Evolutionary conservation across 495 filamentous ascomycete genomes (phyloP).

Genomic region (Neurospora sp.): DNA sequence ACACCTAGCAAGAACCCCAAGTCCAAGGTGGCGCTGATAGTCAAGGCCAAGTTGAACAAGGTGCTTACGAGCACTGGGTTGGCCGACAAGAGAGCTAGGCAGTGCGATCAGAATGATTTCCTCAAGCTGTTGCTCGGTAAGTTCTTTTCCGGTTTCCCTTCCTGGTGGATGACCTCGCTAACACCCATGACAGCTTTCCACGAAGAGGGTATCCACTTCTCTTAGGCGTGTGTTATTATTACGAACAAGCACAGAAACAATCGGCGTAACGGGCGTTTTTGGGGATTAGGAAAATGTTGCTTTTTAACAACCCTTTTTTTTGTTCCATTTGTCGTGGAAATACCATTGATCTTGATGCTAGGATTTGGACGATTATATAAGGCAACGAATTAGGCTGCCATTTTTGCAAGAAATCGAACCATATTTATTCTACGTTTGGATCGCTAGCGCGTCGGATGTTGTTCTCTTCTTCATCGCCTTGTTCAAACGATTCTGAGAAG

Average conservation of each 20-base stretch:
- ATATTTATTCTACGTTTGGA: neutral
- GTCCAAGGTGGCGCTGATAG: conserved; percentile 65
- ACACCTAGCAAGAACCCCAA: conserved; percentile 44
- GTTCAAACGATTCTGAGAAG: neutral
- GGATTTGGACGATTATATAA: neutral
- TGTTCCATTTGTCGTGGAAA: neutral
- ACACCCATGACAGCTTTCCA: conserved; percentile 46
- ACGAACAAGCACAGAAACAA: neutral
- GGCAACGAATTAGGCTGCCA: neutral
- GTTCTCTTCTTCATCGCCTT: neutral
- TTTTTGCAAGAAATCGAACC: neutral
- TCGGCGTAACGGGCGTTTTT: neutral
- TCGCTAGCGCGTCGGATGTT: neutral
- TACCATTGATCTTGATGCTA: neutral
- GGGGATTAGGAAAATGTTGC: neutral
- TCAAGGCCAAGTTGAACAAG: conserved; percentile 72
- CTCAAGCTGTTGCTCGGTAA: conserved; percentile 40
- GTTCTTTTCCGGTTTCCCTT: neutral
- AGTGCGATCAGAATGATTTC: conserved; percentile 88
- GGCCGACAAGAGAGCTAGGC: conserved; percentile 67
- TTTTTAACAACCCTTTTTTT: neutral
- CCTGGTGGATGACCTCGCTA: conserved; percentile 21
- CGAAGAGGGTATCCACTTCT: conserved; percentile 88
- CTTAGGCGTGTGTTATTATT: conserved; percentile 25
- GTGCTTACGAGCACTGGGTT: conserved; percentile 69